A percentile compares a stretch with the other conserved stretches of the same genome.
Evolutionary conservation across 1,284 basidiomycete genomes (phyloP).

Genomic region (Ceratorhiza oryzae-sativae): DNA sequence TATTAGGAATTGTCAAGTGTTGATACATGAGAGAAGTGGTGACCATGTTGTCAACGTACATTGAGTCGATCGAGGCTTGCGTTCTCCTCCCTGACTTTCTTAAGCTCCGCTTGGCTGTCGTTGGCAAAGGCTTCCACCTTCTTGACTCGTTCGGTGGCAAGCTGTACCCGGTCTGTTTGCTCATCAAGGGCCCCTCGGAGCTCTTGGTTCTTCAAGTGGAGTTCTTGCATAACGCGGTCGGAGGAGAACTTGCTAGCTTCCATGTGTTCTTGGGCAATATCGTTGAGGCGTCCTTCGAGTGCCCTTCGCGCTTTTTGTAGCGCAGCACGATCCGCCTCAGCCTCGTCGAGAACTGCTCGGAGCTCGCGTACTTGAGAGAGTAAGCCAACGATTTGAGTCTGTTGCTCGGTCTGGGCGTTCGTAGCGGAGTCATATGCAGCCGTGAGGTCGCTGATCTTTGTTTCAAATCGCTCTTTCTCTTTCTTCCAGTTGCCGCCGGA

Average conservation of each 20-base stretch:
- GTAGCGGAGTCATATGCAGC: slow-evolving; percentile 80
- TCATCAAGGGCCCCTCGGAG: slow-evolving; percentile 80
- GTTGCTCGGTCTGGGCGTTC: slow-evolving; percentile 76
- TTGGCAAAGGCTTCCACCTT: slow-evolving; percentile 77
- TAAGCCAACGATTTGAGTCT: slow-evolving; percentile 80
- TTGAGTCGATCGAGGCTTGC: slow-evolving; percentile 78
- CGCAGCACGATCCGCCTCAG: slow-evolving; percentile 78
- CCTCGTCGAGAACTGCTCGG: slow-evolving; percentile 79
- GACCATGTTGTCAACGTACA: slow-evolving; percentile 55
- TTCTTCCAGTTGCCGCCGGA: slow-evolving; percentile 83
- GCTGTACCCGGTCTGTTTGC: slow-evolving; percentile 72
- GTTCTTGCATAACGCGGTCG: slow-evolving; percentile 75
- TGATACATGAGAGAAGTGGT: slow-evolving; percentile 20
- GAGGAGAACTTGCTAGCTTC: slow-evolving; percentile 74
- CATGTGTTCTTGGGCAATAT: slow-evolving; percentile 76
- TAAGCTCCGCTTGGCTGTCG: slow-evolving; percentile 77
- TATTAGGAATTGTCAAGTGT: background rate
- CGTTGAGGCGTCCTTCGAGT: slow-evolving; percentile 78
- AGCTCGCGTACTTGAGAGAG: slow-evolving; percentile 87
- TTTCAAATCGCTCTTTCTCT: slow-evolving; percentile 83
- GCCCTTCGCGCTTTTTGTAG: slow-evolving; percentile 83
- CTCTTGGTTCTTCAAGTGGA: slow-evolving; percentile 80
- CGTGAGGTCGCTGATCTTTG: slow-evolving; percentile 76
- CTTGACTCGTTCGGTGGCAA: slow-evolving; percentile 79
- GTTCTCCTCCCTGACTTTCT: slow-evolving; percentile 76